Evolutionary conservation across 2,329 filamentous ascomycete genomes (phyloP), one percentile per base, ranked within the genome.

Genomic region (Pezicula carpinea): DNA sequence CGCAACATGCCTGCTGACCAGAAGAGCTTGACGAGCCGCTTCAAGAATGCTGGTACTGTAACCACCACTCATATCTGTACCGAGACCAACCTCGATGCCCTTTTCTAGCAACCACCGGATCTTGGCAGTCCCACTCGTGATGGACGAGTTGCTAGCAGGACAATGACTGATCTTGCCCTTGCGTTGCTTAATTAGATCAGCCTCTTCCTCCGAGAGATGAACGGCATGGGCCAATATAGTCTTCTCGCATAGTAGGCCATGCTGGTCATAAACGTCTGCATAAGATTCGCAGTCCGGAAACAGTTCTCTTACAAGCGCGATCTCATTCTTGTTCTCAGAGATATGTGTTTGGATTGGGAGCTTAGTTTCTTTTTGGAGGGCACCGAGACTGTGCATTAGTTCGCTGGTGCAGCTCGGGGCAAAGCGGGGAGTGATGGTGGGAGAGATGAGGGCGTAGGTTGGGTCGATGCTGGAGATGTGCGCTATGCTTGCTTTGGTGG

Each of bases 11-110:
- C 91, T 73, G 53, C 83, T 89, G 1, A 92, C 88, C 51, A 96
- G 76, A 43, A 82, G 78, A 0, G 92, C 89, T 60, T 93, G 87
- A 13, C 91, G 71, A 36, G 84, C 88, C n/a, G 89, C 83, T 55
- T 93, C 87, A 0, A 97, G 76, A 8, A 97, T 79, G 51, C 82
- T 88, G 0, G 88, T 77, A 46, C 82, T 87, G 64, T 92, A 96
- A 0, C 93, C 93, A 3, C 92, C 93, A 57, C 82, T 87, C 48
- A 97, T 82, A 65, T 99, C 93, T 0, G 92, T 97, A 0, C 93
- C 93, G 0, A 99, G 70, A 0, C 93, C 92, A 5, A 96, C 82
- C 0, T 79, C 81, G 39, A 97, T 75, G 0, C 88, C 89, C 44
- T 77, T 75, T 18, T 89, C 77, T 44, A 96, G 73, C 56, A 96